Evolutionary conservation across 192 early-diverging fungal species (phyloP).

Genomic region (Nowakowskiella sp.): DNA sequence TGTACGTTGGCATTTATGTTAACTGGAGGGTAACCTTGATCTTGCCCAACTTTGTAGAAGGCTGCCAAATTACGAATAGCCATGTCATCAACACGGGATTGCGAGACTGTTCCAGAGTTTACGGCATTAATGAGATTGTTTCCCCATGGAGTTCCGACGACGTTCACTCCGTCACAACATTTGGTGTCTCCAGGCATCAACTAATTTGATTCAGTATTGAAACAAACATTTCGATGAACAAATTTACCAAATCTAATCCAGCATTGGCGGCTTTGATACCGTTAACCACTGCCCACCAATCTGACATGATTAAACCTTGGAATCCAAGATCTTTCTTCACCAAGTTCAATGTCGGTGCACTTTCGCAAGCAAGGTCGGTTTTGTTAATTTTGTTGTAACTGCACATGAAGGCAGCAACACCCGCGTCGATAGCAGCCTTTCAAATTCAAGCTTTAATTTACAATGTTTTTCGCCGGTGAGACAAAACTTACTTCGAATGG

Average conservation of each 20-base stretch:
- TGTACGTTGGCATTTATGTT: conserved; percentile 11
- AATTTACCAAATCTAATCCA: not conserved
- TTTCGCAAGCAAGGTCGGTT: not conserved
- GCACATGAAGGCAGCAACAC: conserved; percentile 14
- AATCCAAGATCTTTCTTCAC: not conserved
- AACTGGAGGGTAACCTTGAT: conserved; percentile 8
- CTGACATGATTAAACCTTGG: not conserved
- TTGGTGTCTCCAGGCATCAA: not conserved
- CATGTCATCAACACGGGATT: conserved; percentile 32
- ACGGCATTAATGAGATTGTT: not conserved
- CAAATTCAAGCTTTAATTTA: conserved; percentile 19
- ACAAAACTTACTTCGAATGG: conserved; percentile 2
- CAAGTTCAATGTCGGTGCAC: conserved; percentile 13
- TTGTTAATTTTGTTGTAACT: conserved; percentile 12
- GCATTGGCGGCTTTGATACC: not conserved
- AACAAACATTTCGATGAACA: not conserved
- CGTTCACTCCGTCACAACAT: not conserved
- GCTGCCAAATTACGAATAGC: conserved; percentile 22
- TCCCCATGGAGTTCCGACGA: not conserved
- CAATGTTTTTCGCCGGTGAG: conserved; percentile 7
- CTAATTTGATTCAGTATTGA: no score
- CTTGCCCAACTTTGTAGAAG: conserved; percentile 25
- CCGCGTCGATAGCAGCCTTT: conserved; percentile 11
- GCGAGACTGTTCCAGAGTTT: not conserved
- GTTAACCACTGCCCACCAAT: not conserved